Evolutionary conservation across 352 stramenopile species (phyloP), one percentile per base, ranked within the genome.

Genomic region (Pythium chondricola): DNA sequence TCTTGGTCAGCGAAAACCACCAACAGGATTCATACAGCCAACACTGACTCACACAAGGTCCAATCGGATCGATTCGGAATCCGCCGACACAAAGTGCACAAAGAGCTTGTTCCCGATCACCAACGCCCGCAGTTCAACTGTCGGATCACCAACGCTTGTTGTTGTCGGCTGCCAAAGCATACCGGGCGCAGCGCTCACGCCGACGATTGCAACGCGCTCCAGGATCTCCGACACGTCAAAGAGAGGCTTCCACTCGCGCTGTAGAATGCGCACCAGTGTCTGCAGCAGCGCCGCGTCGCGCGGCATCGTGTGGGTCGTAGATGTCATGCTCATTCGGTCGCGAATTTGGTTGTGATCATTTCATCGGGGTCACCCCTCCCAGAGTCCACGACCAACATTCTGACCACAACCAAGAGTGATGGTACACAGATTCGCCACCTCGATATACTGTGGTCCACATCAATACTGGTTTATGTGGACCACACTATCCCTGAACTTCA

Each of bases 101-200:
- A 61, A 65, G 22, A 65, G 46, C 36, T 58, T 60, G 33, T 41
- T 30, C 25, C 42, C 45, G 41, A 65, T 53, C 41, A 44, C 50
- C 21, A 65, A 33, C 0, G 32, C 57, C 2, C 51, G 51, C 39
- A 61, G 46, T 25, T 65, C 56, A 31, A 65, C 41, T 4, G 50
- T 25, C 32, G 38, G 6, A 3, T 44, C 31, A 7, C 2, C 26
- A 25, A 17, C 20, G 18, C n/a, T 11, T 11, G 18, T n/a, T 2
- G n/a, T 4, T 14, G 22, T 11, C 13, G 14, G 14, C 2, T 9
- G 6, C 17, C 55, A 64, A 8, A 48, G 3, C 14, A 29, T 44
- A 16, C 56, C 40, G 32, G 48, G 56, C 37, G 38, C 16, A 0
- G 43, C 56, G 27, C 56, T 55, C 26, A 64, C 56, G 37, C 53